phyloP scores from a whole-genome alignment of 768 basidiomycete genomes.

The Lactarius indigo region DNA sequence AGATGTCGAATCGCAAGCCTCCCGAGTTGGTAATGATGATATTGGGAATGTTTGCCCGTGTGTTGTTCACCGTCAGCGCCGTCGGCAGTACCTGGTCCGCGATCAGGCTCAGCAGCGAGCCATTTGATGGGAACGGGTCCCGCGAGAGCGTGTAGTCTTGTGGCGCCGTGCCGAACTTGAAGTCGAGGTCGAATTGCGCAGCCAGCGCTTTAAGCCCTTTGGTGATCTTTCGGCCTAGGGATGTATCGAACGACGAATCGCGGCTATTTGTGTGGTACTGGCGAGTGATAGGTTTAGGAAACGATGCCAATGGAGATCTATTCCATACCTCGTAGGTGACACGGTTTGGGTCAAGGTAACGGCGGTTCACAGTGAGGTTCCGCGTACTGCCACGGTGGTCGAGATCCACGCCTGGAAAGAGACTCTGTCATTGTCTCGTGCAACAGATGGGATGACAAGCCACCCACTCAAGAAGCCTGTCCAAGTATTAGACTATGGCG shows the following conservation, averaged over 20 bases:
- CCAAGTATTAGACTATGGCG: neutral
- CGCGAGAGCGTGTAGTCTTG: conserved; percentile 67
- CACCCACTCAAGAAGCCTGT: conserved; percentile 60
- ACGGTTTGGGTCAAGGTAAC: conserved; percentile 79
- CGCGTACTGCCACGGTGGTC: conserved; percentile 38
- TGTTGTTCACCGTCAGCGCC: conserved; percentile 60
- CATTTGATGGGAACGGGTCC: conserved; percentile 59
- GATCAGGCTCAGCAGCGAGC: conserved; percentile 58
- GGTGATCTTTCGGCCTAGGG: conserved; percentile 50
- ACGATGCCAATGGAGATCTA: neutral
- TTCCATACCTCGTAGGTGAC: conserved; percentile 63
- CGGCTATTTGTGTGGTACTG: conserved; percentile 62
- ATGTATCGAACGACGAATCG: conserved; percentile 61
- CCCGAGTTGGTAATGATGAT: conserved; percentile 65
- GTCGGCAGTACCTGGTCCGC: conserved; percentile 39
- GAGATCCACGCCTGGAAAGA: conserved; percentile 45
- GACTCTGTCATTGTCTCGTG: neutral
- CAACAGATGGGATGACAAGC: neutral
- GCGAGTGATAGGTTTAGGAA: neutral
- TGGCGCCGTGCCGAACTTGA: conserved; percentile 68
- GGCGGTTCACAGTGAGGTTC: conserved; percentile 60
- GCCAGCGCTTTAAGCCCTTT: conserved; percentile 51
- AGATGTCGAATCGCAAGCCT: conserved; percentile 63
- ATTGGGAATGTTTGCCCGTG: conserved; percentile 54
- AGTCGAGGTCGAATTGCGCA: conserved; percentile 56